phyloP scores from a whole-genome alignment of 2,329 filamentous ascomycete species.

The Ophiostoma ulmi region DNA sequence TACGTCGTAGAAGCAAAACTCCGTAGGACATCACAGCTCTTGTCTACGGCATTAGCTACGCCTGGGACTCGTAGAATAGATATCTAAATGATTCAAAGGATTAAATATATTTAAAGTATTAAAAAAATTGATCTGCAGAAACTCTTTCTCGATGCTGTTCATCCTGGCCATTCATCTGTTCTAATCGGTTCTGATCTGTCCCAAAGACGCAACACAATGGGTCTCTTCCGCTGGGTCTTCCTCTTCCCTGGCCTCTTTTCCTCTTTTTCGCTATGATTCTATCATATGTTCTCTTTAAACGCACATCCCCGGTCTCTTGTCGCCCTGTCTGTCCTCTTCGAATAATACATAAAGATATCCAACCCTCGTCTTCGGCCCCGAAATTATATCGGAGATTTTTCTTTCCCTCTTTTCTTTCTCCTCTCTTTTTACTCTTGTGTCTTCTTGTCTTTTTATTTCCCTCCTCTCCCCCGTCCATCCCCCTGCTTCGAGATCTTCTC shows the following conservation, averaged over 20 bases:
- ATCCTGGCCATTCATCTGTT: neutral
- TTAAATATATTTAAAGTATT: neutral
- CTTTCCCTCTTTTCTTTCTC: neutral
- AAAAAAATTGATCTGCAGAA: neutral
- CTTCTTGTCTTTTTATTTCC: neutral
- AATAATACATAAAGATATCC: conserved; percentile 7
- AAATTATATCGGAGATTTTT: neutral
- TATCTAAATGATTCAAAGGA: neutral
- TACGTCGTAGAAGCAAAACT: no score
- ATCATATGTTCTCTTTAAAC: neutral
- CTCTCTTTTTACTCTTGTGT: neutral
- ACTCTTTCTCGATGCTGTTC: neutral
- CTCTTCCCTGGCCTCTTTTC: neutral
- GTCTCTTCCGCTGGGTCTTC: neutral
- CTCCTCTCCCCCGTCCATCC: no score
- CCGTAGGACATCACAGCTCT: no score
- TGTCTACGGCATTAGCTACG: no score
- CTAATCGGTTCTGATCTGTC: neutral
- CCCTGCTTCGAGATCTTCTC: neutral
- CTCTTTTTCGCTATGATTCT: no score
- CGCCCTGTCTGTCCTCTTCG: neutral
- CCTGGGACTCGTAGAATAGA: neutral
- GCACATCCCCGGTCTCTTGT: neutral
- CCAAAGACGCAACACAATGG: neutral
- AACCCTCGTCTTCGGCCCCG: neutral